Percentiles rank a stretch among this genome's conserved stretches.
Evolutionary conservation across 768 basidiomycete genomes (phyloP).

Genomic region (Botryobasidium botryosum): DNA sequence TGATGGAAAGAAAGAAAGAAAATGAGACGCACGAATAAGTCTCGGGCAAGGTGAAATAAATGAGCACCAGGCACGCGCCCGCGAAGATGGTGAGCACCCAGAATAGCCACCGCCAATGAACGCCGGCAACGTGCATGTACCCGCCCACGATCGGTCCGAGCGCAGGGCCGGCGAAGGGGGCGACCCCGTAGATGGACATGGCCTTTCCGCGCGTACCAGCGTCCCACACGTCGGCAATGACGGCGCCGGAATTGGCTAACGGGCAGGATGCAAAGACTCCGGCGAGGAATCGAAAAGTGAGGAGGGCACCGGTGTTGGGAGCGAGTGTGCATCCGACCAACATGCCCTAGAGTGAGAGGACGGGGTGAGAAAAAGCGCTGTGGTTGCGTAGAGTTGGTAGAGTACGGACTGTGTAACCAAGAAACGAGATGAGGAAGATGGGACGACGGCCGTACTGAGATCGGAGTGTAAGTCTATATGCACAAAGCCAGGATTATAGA

Average conservation of each 20-base stretch:
- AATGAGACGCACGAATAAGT: conserved; percentile 13
- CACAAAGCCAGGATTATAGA: too few relatives aligned
- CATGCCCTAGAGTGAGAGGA: too few relatives aligned
- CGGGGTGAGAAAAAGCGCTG: too few relatives aligned
- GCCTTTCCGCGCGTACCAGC: conserved; percentile 14
- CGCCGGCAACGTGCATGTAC: too few relatives aligned
- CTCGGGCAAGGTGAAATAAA: conserved; percentile 13
- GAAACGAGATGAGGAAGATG: conserved; percentile 22
- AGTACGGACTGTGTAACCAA: conserved; percentile 16
- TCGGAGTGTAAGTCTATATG: too few relatives aligned
- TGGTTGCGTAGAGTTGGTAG: too few relatives aligned
- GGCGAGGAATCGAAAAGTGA: conserved; percentile 16
- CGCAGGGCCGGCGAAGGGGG: conserved; percentile 15
- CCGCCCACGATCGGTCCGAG: too few relatives aligned
- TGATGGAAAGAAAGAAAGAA: too few relatives aligned
- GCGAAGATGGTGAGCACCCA: conserved; percentile 16
- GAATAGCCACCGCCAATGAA: conserved; percentile 15
- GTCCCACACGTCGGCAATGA: conserved; percentile 18
- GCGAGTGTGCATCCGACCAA: conserved; percentile 22
- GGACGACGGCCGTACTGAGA: conserved; percentile 22
- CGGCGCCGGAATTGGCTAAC: conserved; percentile 13
- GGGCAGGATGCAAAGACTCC: conserved; percentile 15
- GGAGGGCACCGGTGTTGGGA: conserved; percentile 20
- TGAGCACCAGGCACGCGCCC: conserved; percentile 6
- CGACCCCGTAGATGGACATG: conserved; percentile 12